Base-by-base conservation (phyloP, 2,329 filamentous ascomycete genomes). In the Rhinocladiella similis region DNA sequence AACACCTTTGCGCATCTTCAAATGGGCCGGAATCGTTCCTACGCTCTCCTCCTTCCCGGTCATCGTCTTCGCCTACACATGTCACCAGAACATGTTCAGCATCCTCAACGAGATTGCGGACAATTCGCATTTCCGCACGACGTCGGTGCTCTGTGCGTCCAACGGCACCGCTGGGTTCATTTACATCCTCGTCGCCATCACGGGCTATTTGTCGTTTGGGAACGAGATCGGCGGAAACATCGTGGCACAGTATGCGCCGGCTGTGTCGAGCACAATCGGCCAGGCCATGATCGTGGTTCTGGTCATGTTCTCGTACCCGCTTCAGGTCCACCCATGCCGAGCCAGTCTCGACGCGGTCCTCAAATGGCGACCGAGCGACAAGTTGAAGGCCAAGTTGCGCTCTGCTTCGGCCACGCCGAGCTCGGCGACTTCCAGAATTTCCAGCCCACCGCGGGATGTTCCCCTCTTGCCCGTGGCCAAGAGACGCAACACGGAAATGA, bases 71-170 rank as follows among this genome's bases (percentile, higher is more conserved):
- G 94, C 93, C n/a, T 99, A 97, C 72, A 99, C 94, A 1, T 99
- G 94, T 71, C 94, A 99, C 73, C 94, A 99, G 69, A 99, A 99
- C 71, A 99, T 99, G 94, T 99, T 99, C 72, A 96, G 93, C 10
- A 96, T 99, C 63, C 77, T 99, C 43, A 99, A 99, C 68, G 94
- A 99, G 74, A 91, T 99, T 64, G 82, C 84, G 56, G 87, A 96
- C 69, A 91, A 91, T 72, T 89, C 89, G 2, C 90, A 90, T 18
- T 81, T 79, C 67, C 88, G 88, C 60, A 88, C 93, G 6, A 87
- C 91, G 0, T 82, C 83, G 14, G 92, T 99, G 7, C 86, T 97
- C 12, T 79, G 82, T 19, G 82, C 88, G 3, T 96, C 91, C 66
- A 96, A 96, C 65, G 94, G 94, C 18, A 88, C 88, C 27, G 90